Base-by-base conservation (phyloP, 345 rosid species). In the Lepidium didymum region DNA sequence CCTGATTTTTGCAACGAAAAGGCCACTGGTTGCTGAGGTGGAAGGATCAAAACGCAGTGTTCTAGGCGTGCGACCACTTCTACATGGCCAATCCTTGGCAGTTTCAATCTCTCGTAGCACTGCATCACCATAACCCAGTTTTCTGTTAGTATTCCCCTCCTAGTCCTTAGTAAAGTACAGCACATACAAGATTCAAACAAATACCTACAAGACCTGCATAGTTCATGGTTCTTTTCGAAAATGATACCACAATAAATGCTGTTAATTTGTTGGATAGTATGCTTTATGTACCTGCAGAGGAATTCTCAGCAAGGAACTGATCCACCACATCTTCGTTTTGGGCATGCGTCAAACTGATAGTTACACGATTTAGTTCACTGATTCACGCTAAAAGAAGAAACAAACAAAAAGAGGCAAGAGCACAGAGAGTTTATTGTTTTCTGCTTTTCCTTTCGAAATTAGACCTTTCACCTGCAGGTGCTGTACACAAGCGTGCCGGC, bases 241-340 rank as follows among this genome's bases (percentile, higher is more conserved):
- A 35, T 14, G n/a, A 3, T 54, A 54, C 59, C 53, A 33, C 34
- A 23, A 19, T 12, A 15, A 25, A 6, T 37, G 52, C 15, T 57
- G 21, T 29, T 8, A 5, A 15, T 41, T 34, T 21, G 27, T 36
- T 27, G 13, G 13, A 27, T 34, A 10, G 1, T 15, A 10, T 23
- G 51, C 4, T 44, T 10, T 10, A 58, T 15, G 34, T 76, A 90
- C 98, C 96, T 72, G 92, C 97, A 68, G 85, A 74, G 40, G 79
- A 38, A 73, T 81, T 85, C 70, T 87, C 85, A 59, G 78, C 76
- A 56, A 90, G 86, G 70, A 93, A 90, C 67, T 72, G 77, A 67
- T 82, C 86, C 38, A 93, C 84, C 62, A 91, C 86, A 70, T 88
- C 92, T 78, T 94, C 99, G 66, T 94, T 91, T 78, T 94, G 99